Conservation (phyloP, 257 asterid genomes). For the Solanum medicagineum region DNA sequence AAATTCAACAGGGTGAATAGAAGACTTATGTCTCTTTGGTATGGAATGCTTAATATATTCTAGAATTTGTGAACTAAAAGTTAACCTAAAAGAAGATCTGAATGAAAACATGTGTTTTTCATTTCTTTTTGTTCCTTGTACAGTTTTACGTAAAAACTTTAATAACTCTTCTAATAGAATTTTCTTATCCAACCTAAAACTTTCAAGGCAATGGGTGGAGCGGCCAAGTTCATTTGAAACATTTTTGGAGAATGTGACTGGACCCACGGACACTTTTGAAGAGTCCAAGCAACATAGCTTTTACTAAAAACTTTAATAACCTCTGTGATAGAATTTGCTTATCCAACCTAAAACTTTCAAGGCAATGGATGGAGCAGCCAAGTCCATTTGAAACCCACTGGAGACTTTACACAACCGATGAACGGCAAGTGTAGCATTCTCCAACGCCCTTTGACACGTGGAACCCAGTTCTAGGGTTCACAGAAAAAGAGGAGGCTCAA, state of each 20-base stretch:
- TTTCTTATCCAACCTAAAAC: background rate
- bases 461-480: background rate
- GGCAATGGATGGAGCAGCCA: background rate
- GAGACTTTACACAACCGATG: background rate
- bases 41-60: background rate
- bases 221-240: background rate
- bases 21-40: background rate
- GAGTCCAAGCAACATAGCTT: background rate
- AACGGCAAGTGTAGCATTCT: background rate
- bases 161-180: background rate
- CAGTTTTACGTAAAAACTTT: background rate
- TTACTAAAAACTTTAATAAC: background rate
- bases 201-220: background rate
- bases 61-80: background rate
- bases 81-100: background rate
- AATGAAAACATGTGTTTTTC: background rate
- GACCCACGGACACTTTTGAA: no score
- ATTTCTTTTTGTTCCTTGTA: background rate
- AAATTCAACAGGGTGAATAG: background rate
- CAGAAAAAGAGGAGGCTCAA: background rate
- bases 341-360: background rate
- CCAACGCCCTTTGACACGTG: background rate
- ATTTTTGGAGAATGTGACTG: no score
- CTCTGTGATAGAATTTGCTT: background rate
- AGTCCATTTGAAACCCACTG: background rate